Percentiles rank a stretch among this genome's conserved stretches.
Conservation (phyloP, 148 eudicot genomes). For the Cornus florida region DNA sequence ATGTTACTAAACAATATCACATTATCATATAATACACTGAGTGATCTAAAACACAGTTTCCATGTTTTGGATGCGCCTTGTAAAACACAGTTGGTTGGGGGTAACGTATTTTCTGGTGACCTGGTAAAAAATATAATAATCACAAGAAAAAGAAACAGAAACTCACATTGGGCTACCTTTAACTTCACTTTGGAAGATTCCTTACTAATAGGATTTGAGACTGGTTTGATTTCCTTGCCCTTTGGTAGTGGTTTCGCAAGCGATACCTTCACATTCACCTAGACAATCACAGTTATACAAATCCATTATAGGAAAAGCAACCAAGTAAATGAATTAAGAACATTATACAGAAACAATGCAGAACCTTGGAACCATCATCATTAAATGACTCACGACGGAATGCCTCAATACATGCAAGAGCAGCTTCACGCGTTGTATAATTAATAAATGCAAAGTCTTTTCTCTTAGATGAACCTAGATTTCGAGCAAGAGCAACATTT, state of each 20-base stretch:
- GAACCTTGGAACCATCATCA: constrained; percentile 49
- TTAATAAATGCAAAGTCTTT: constrained; percentile 68
- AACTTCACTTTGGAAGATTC: constrained; percentile 26
- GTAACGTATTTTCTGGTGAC: no score
- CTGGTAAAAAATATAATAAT: no score
- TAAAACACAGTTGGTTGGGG: no score
- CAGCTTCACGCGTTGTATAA: constrained; percentile 60
- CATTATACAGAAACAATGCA: constrained; percentile 1
- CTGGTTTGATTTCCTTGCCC: constrained; percentile 37
- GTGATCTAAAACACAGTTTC: neutral
- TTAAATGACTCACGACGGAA: constrained; percentile 28
- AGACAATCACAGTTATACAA: constrained; percentile 6
- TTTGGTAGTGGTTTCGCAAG: constrained; percentile 54
- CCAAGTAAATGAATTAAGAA: constrained; percentile 6
- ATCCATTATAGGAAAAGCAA: neutral
- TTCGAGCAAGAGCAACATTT: constrained; percentile 57
- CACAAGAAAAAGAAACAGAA: neutral
- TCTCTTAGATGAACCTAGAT: constrained; percentile 46
- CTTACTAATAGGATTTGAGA: constrained; percentile 21
- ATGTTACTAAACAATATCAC: neutral
- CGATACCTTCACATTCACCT: constrained; percentile 51
- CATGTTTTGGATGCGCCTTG: no score
- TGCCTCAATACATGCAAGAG: constrained; percentile 60
- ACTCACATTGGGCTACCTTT: constrained; percentile 35
- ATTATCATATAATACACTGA: neutral